Conservation (phyloP, 2,329 filamentous ascomycete genomes). For the Fusarium sp. region DNA sequence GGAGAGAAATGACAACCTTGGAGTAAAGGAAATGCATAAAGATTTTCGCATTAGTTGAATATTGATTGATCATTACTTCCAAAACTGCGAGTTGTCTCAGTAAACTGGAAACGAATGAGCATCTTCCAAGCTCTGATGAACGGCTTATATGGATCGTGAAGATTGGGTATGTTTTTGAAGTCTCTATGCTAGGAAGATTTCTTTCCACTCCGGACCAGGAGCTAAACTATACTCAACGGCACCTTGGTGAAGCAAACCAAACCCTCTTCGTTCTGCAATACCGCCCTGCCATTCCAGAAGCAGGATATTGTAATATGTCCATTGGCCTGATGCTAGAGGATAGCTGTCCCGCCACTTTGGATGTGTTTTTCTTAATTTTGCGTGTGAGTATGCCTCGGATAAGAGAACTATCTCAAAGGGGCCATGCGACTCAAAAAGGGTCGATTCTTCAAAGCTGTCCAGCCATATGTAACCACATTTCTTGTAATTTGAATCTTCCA, state of each 20-base stretch:
- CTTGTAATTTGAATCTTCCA: background rate
- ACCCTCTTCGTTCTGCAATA: conserved; percentile 18
- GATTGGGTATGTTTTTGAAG: no score
- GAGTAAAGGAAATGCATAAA: no score
- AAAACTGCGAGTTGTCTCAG: no score
- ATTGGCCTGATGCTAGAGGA: background rate
- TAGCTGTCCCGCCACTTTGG: background rate
- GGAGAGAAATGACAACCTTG: no score
- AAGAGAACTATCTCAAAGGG: conserved; percentile 9
- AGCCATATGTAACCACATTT: background rate
- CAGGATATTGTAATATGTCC: background rate
- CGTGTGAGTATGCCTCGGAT: background rate
- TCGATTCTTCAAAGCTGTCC: conserved; percentile 15
- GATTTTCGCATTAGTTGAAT: no score
- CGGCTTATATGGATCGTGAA: no score
- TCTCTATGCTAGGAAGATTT: background rate
- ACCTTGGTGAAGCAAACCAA: background rate
- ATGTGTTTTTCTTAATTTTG: background rate
- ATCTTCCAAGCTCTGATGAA: no score
- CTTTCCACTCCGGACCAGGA: conserved; percentile 1
- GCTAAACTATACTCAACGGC: background rate
- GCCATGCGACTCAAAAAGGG: background rate
- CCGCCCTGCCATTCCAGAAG: conserved; percentile 15
- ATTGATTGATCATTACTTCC: no score
- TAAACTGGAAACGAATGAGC: no score